These are phyloP conservation scores for Tulasnella sp. DNA, from an alignment of 768 basidiomycete genomes.

Conservation along the genomic window DNA sequence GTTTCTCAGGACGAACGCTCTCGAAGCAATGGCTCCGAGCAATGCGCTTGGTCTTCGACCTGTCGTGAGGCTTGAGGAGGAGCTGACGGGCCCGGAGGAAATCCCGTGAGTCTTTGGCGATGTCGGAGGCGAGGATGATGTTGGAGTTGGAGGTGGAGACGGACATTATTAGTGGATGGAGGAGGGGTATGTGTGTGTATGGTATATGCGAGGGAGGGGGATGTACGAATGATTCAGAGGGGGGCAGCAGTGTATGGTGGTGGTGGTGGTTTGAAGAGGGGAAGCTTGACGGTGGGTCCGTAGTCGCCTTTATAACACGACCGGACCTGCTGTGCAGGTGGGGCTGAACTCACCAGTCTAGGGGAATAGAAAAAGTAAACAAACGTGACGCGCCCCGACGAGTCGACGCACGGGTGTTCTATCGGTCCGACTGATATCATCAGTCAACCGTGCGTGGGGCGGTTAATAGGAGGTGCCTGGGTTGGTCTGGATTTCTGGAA, in stretches of 20 bases:
- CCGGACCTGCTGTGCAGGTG: too few species aligned
- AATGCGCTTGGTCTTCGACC: slow-evolving; percentile 1
- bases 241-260: not conserved
- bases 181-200: not conserved
- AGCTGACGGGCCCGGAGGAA: slow-evolving; percentile 6
- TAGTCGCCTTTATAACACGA: too few species aligned
- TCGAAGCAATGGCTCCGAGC: too few species aligned
- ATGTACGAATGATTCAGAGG: not conserved
- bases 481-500: too few species aligned
- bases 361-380: too few species aligned
- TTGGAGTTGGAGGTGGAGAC: slow-evolving; percentile 5
- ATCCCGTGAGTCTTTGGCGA: slow-evolving; percentile 7
- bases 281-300: not conserved
- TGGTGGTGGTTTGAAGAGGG: not conserved
- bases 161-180: not conserved
- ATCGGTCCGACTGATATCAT: too few species aligned
- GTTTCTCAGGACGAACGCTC: too few species aligned
- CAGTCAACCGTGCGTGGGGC: too few species aligned
- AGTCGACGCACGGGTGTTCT: too few species aligned
- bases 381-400: too few species aligned
- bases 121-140: not conserved
- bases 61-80: slow-evolving; percentile 11
- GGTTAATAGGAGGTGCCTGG: too few species aligned
- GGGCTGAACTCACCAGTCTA: too few species aligned
- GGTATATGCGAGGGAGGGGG: not conserved